phyloP scores from a whole-genome alignment of 352 stramenopile species.

The Aphanomyces invadans region DNA sequence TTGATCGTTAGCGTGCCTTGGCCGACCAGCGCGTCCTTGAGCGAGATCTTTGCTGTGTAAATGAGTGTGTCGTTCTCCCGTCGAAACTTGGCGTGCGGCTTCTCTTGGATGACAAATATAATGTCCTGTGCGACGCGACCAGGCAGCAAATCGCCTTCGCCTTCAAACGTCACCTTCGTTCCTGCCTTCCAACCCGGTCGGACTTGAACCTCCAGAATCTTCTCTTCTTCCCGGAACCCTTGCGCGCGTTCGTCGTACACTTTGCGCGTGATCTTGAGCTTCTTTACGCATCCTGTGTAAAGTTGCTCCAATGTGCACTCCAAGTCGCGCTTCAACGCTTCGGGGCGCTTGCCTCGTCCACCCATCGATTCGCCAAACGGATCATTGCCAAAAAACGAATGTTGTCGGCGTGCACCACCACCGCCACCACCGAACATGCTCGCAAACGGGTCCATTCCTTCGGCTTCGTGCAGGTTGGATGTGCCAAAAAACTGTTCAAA shows the following conservation, averaged over 20 bases:
- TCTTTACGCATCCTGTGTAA: constrained; percentile 75
- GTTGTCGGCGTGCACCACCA: constrained; percentile 27
- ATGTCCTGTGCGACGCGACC: constrained; percentile 91
- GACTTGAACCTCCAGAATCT: constrained; percentile 93
- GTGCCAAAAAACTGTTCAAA: constrained; percentile 89
- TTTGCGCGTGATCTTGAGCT: constrained; percentile 95
- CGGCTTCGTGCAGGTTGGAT: constrained; percentile 66
- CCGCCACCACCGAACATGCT: constrained; percentile 31
- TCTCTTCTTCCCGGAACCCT: constrained; percentile 90
- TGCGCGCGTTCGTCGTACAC: constrained; percentile 64
- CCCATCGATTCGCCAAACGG: constrained; percentile 32
- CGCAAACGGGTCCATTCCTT: constrained; percentile 51
- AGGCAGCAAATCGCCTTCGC: constrained; percentile 81
- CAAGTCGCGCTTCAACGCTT: constrained; percentile 73
- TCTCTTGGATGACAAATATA: constrained; percentile 91
- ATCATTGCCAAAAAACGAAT: constrained; percentile 23
- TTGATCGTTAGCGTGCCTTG: constrained; percentile 86
- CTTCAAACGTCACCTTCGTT: constrained; percentile 95
- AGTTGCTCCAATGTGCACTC: constrained; percentile 90
- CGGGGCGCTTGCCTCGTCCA: constrained; percentile 28
- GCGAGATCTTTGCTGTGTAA: constrained; percentile 90
- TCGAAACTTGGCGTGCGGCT: constrained; percentile 87
- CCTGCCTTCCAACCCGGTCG: constrained; percentile 95
- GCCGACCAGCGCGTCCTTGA: constrained; percentile 93
- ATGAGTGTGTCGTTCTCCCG: constrained; percentile 93